Evolutionary conservation across 371 early-diverging fungal genomes (phyloP).

Genomic region (Mortierella sp.): DNA sequence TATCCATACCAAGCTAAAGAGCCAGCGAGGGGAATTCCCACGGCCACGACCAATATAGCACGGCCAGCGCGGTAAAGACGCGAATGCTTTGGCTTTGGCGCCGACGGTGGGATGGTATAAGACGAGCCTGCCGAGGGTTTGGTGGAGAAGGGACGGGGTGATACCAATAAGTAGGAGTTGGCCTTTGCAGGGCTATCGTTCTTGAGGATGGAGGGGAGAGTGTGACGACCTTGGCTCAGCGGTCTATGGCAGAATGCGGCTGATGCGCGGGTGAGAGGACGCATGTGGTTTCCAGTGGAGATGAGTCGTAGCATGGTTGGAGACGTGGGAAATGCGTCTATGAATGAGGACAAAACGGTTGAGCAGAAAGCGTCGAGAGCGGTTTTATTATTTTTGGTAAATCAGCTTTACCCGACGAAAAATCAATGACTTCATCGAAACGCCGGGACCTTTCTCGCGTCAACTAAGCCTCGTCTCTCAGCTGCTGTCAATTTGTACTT

Average conservation of each 20-base stretch:
- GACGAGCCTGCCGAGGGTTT: slow-evolving; percentile 13
- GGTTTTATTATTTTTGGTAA: no score
- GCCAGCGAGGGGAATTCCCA: slow-evolving; percentile 36
- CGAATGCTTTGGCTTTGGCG: slow-evolving; percentile 28
- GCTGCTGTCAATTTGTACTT: no score
- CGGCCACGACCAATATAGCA: slow-evolving; percentile 12
- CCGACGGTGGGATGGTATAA: slow-evolving; percentile 4
- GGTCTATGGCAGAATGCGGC: slow-evolving; percentile 10
- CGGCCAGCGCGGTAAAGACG: slow-evolving; percentile 39
- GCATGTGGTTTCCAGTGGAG: slow-evolving; percentile 14
- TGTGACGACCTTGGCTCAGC: neutral
- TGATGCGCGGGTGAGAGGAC: neutral
- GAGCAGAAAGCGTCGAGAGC: neutral
- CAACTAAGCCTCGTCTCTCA: no score
- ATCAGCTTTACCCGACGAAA: no score
- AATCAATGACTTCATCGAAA: no score
- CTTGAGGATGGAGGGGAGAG: slow-evolving; percentile 2
- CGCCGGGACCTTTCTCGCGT: no score
- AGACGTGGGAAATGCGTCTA: neutral
- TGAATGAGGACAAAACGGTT: neutral
- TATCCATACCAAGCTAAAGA: slow-evolving; percentile 13
- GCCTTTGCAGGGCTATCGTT: neutral
- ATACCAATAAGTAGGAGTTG: neutral
- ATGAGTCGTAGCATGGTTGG: slow-evolving; percentile 29
- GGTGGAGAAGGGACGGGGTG: slow-evolving; percentile 3